Evolutionary conservation across 208 protist species (phyloP).

Genomic region (Leishmania tarentolae): DNA sequence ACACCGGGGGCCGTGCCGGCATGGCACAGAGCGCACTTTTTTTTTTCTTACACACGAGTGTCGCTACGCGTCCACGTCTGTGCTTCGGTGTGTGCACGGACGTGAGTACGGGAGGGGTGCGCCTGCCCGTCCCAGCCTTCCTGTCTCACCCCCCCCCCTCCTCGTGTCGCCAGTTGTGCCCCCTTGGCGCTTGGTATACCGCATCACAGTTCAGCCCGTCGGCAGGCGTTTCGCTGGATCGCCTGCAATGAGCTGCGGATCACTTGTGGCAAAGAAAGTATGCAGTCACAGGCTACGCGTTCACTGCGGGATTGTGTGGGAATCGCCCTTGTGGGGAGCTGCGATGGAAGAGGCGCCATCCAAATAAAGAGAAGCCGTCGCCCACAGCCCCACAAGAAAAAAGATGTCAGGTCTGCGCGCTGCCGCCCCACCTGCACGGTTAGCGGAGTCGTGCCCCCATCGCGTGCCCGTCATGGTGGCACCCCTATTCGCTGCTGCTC

Average conservation of each 20-base stretch:
- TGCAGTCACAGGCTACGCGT: not conserved
- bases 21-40: not conserved
- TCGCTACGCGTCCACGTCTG: not conserved
- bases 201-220: not conserved
- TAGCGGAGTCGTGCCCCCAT: not conserved
- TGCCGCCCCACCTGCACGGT: not conserved
- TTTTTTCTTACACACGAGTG: not conserved
- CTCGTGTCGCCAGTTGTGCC: not conserved
- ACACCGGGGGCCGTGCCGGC: not conserved
- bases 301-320: not conserved
- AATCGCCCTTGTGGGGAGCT: not conserved
- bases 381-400: not conserved
- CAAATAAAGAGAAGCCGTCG: not conserved
- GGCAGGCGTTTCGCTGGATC: not conserved
- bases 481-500: too few relatives aligned
- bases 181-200: not conserved
- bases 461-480: not conserved
- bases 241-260: not conserved
- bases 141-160: not conserved
- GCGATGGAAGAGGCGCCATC: not conserved
- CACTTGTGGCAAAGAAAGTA: not conserved
- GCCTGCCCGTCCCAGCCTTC: not conserved
- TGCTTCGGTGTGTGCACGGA: not conserved
- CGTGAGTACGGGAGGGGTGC: not conserved
- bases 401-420: not conserved